A percentile compares a stretch with the other conserved stretches of the same genome.
These are phyloP conservation scores for Biscogniauxia mediterranea DNA, from an alignment of 2,329 filamentous ascomycete species.

Conservation along the genomic window DNA sequence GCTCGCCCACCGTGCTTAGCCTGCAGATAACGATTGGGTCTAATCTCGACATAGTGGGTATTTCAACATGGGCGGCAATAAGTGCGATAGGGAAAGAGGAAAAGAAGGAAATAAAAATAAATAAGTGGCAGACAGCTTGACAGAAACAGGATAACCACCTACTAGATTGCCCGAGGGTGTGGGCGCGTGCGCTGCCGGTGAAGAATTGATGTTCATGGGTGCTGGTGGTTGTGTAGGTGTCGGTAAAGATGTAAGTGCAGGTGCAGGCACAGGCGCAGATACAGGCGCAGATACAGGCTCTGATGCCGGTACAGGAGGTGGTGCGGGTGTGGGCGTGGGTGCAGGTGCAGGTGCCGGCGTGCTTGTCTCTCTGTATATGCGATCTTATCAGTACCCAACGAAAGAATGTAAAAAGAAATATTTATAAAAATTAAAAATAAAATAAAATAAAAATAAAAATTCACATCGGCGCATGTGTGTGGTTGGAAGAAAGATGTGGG, in stretches of 20 bases:
- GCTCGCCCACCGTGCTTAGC: not conserved
- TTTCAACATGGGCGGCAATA: not conserved
- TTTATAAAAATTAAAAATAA: no score
- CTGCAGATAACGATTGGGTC: not conserved
- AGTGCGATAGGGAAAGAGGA: not conserved
- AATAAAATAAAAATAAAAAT: no score
- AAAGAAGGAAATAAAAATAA: no score
- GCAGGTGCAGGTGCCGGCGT: constrained; percentile 12
- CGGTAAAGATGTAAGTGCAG: constrained; percentile 4
- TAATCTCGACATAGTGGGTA: not conserved
- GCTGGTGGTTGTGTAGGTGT: constrained; percentile 1
- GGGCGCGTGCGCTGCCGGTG: constrained; percentile 32
- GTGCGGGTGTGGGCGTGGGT: constrained; percentile 8
- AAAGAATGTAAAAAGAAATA: constrained; percentile 4
- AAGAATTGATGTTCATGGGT: constrained; percentile 23
- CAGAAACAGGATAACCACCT: constrained; percentile 14
- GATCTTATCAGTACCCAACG: constrained; percentile 9
- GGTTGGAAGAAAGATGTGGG: not conserved
- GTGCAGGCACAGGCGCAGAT: constrained; percentile 11
- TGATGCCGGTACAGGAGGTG: constrained; percentile 6
- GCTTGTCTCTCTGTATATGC: constrained; percentile 18
- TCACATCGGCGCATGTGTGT: no score
- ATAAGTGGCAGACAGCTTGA: not conserved
- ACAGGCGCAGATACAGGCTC: constrained; percentile 7
- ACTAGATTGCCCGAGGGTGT: constrained; percentile 32